Evolutionary conservation across 352 stramenopile species (phyloP).

Genomic region (Phytophthora ohioensis): DNA sequence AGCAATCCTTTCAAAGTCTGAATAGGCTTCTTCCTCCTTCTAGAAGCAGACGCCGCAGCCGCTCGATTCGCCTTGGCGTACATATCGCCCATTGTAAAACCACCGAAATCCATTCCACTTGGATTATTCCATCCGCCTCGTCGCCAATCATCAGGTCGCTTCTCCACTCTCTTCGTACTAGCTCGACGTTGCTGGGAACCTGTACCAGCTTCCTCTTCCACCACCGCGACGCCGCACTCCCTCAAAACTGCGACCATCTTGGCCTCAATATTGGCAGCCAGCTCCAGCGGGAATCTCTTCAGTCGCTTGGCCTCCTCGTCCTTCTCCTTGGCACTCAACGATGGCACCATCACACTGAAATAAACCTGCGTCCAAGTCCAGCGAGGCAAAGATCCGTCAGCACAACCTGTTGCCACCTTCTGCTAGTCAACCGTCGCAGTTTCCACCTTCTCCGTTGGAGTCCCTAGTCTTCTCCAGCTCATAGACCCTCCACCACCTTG

Average conservation of each 20-base stretch:
- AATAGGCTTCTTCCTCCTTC: slow-evolving; percentile 46
- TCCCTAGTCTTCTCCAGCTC: slow-evolving; percentile 11
- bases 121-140: slow-evolving; percentile 11
- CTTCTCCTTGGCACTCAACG: slow-evolving; percentile 2
- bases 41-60: slow-evolving; percentile 23
- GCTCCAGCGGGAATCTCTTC: slow-evolving; percentile 61
- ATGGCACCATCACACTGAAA: slow-evolving; percentile 46
- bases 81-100: slow-evolving; percentile 53
- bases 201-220: neutral
- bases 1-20: slow-evolving; percentile 50
- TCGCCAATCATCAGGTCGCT: slow-evolving; percentile 19
- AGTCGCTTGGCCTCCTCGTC: slow-evolving; percentile 25
- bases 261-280: slow-evolving; percentile 55
- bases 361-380: slow-evolving; percentile 30
- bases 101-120: slow-evolving; percentile 66
- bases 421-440: neutral
- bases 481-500: slow-evolving; percentile 15
- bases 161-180: slow-evolving; percentile 20
- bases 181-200: slow-evolving; percentile 2
- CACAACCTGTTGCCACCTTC: neutral
- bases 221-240: slow-evolving; percentile 59
- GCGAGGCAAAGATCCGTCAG: slow-evolving; percentile 3
- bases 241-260: slow-evolving; percentile 58
- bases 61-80: slow-evolving; percentile 42
- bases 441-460: slow-evolving; percentile 29